A percentile compares a stretch with the other conserved stretches of the same genome.
Evolutionary conservation across 805 yeast species (phyloP).

Genomic region (Cyberlindnera galapagoensis): DNA sequence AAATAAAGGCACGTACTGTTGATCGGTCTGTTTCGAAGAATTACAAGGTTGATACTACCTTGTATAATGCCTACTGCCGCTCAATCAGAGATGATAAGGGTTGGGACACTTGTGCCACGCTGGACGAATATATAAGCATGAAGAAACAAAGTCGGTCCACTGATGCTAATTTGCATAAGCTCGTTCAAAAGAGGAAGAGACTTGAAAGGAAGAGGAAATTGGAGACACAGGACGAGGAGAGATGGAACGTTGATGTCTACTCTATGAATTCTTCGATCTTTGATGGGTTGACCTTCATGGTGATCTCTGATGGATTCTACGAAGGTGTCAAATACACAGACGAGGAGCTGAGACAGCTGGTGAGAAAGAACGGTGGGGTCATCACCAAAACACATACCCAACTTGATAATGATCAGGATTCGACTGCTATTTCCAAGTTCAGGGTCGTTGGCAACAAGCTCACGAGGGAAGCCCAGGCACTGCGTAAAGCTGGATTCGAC

Average conservation of each 20-base stretch:
- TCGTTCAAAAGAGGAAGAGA: slow-evolving; percentile 21
- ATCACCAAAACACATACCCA: slow-evolving; percentile 23
- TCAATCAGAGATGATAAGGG: slow-evolving; percentile 63
- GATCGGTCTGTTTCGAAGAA: slow-evolving; percentile 39
- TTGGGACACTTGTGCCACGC: slow-evolving; percentile 46
- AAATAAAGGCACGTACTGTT: slow-evolving; percentile 75
- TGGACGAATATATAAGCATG: slow-evolving; percentile 44
- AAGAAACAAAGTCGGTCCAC: slow-evolving; percentile 18
- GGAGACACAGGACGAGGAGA: slow-evolving; percentile 18
- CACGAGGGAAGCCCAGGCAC: slow-evolving; percentile 32
- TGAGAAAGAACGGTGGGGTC: slow-evolving; percentile 46
- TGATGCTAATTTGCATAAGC: slow-evolving; percentile 20
- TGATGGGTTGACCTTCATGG: slow-evolving; percentile 37
- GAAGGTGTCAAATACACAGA: slow-evolving; percentile 23
- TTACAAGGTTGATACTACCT: slow-evolving; percentile 62
- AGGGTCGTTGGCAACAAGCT: slow-evolving; percentile 32
- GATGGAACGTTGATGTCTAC: slow-evolving; percentile 15
- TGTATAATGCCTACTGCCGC: slow-evolving; percentile 72
- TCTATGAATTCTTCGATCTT: slow-evolving; percentile 33
- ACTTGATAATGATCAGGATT: slow-evolving; percentile 23
- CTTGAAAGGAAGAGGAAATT: slow-evolving; percentile 13
- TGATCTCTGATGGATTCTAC: slow-evolving; percentile 43
- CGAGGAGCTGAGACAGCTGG: slow-evolving; percentile 31
- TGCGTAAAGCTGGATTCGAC: slow-evolving; percentile 47
- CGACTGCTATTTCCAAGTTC: slow-evolving; percentile 12